Evolutionary conservation across 257 asterid species (phyloP).

Genomic region (Penstemon eatonii): DNA sequence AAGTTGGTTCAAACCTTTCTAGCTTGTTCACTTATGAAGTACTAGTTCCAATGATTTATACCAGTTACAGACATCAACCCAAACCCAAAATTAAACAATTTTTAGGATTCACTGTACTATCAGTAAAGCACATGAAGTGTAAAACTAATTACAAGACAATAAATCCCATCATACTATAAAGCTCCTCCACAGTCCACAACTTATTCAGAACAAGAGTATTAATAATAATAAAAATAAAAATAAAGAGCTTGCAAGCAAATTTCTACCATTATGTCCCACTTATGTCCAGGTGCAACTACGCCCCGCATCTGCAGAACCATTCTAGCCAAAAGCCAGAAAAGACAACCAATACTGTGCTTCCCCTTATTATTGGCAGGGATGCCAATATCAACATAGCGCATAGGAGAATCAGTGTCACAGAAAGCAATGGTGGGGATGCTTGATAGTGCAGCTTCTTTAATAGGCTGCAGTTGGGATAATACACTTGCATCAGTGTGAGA

Average conservation of each 20-base stretch:
- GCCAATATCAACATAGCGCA: slow-evolving; percentile 40
- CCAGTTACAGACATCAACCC: too few species aligned
- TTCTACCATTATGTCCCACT: slow-evolving; percentile 47
- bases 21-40: too few species aligned
- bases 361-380: slow-evolving; percentile 50
- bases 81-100: too few species aligned
- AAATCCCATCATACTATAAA: not conserved
- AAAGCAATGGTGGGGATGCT: slow-evolving; percentile 47
- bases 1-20: not conserved
- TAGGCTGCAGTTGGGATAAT: slow-evolving; percentile 26
- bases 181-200: not conserved
- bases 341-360: slow-evolving; percentile 44
- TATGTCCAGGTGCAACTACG: slow-evolving; percentile 35
- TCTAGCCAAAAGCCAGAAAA: slow-evolving; percentile 49
- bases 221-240: too few species aligned
- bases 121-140: not conserved
- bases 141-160: not conserved
- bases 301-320: slow-evolving; percentile 50
- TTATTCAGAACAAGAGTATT: not conserved
- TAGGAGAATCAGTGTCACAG: slow-evolving; percentile 47
- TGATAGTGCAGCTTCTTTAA: slow-evolving; percentile 38
- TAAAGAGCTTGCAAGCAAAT: not conserved
- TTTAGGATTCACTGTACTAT: too few species aligned
- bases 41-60: too few species aligned
- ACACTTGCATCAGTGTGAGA: slow-evolving; percentile 8